Evolutionary conservation across 129 eudicot species (phyloP), one percentile per base, ranked within the genome.

Genomic region (Gnaphalium uliginosum): DNA sequence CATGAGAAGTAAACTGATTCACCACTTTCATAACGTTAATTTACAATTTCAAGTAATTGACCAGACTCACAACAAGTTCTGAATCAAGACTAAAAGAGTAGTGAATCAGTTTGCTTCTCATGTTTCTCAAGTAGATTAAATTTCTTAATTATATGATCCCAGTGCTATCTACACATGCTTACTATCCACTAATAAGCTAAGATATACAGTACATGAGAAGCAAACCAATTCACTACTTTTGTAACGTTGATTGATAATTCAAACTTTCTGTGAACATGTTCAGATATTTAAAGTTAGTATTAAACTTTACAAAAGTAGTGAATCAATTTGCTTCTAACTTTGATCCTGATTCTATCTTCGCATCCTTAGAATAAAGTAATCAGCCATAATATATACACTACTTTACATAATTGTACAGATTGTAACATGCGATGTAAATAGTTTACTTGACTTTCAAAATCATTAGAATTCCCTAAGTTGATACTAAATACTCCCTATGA

Each of bases 391-490:
- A 39, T 39, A 39, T 8, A 39, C 9, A 39, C 48, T 8, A 39
- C 13, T 39, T 9, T 9, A 39, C 14, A 39, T 39, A 9, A 39
- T 39, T 39, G 2, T 39, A 39, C 51, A 60, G 33, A 69, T 77
- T 60, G 69, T n/a, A 68, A 25, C 69, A 22, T 57, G 69, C 25
- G 24, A 57, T 13, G 33, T 22, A 68, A 57, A 25, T 57, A 56
- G 60, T 14, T 57, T 68, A 48, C 63, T 78, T 69, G 70, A 77
- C 70, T 77, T 77, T 25, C 8, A 25, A 58, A 61, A 24, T 25
- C 29, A 41, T 41, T 4, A 6, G 35, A 62, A 56, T 56, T 27
- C 65, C 32, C 56, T 33, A 56, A 14, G 17, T 9, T 43, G 11
- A 37, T 37, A 37, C 46, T 1, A 37, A 9, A 8, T 33, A 29